Evolutionary conservation across 1,139 yeast genomes (phyloP).

Genomic region (Sugiyamaella xylanicola): DNA sequence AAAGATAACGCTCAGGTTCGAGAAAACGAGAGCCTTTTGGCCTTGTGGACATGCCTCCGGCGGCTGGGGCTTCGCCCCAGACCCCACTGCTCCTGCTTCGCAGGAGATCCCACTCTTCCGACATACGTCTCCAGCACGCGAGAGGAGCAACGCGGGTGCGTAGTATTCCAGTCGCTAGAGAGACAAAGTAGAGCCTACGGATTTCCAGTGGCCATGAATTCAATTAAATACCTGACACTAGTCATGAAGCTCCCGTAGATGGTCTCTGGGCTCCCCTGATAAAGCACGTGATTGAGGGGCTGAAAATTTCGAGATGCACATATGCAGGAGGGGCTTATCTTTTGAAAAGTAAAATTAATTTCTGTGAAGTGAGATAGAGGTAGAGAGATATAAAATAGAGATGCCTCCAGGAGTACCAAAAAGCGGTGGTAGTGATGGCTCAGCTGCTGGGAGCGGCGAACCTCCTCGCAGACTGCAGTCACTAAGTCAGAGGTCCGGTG

Average conservation of each 20-base stretch:
- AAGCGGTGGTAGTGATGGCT: slow-evolving; percentile 2
- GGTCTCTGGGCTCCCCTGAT: too few relatives aligned
- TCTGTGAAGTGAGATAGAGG: background rate
- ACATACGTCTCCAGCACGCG: too few relatives aligned
- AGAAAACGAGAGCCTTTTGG: too few relatives aligned
- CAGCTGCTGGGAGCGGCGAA: background rate
- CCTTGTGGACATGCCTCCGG: background rate
- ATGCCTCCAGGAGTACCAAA: slow-evolving; percentile 13
- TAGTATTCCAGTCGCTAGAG: too few relatives aligned
- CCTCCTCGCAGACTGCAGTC: slow-evolving; percentile 38
- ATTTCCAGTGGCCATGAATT: too few relatives aligned
- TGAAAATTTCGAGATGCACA: background rate
- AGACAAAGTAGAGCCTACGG: too few relatives aligned
- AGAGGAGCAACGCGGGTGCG: too few relatives aligned
- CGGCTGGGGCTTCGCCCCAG: background rate
- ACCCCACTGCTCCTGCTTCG: background rate
- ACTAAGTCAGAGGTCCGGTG: slow-evolving; percentile 28
- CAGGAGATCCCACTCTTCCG: too few relatives aligned
- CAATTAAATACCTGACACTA: too few relatives aligned
- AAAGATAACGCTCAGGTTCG: too few relatives aligned
- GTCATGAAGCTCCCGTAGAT: too few relatives aligned
- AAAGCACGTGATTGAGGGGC: slow-evolving; percentile 2
- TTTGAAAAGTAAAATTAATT: background rate
- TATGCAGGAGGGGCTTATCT: slow-evolving; percentile 3
- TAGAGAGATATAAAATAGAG: background rate